A percentile compares a stretch with the other conserved stretches of the same genome.
These are phyloP conservation scores for Mortierella sp. DNA, from an alignment of 371 early-diverging fungal genomes.

Conservation along the genomic window DNA sequence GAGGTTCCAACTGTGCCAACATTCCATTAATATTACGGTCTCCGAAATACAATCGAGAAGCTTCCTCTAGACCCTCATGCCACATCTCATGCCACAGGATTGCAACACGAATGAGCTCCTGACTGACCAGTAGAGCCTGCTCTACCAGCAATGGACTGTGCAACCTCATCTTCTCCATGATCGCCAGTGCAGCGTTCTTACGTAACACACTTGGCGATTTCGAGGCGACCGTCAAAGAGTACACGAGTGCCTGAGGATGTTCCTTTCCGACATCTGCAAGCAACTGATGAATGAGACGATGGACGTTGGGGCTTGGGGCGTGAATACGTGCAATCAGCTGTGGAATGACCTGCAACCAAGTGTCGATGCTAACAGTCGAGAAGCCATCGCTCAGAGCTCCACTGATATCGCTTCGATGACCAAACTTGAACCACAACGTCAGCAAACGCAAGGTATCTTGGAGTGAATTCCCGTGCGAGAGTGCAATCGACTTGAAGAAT, in stretches of 20 bases:
- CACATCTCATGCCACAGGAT: conserved; percentile 99
- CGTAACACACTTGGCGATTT: conserved; percentile 88
- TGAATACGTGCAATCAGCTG: conserved; percentile 98
- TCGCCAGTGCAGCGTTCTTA: conserved; percentile 87
- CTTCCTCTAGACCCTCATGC: conserved; percentile 96
- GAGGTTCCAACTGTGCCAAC: conserved; percentile 90
- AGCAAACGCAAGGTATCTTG: conserved; percentile 97
- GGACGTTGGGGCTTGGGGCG: conserved; percentile 84
- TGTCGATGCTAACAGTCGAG: conserved; percentile 91
- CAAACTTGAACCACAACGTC: conserved; percentile 98
- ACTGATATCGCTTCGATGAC: conserved; percentile 89
- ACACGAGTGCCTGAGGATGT: conserved; percentile 98
- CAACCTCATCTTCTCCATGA: conserved; percentile 94
- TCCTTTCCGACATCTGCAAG: conserved; percentile 93
- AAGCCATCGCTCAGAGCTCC: conserved; percentile 91
- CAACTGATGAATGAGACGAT: conserved; percentile 90
- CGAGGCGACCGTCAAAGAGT: conserved; percentile 96
- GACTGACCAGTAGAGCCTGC: conserved; percentile 94
- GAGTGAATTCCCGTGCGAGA: conserved; percentile 91
- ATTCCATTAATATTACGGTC: conserved; percentile 92
- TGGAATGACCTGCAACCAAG: conserved; percentile 99
- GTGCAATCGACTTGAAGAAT: conserved; percentile 94
- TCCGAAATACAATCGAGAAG: conserved; percentile 88
- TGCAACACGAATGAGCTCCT: conserved; percentile 97
- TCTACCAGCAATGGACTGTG: conserved; percentile 90